Evolutionary conservation across 805 yeast species (phyloP).

Genomic region (Candida arabinofermentans): DNA sequence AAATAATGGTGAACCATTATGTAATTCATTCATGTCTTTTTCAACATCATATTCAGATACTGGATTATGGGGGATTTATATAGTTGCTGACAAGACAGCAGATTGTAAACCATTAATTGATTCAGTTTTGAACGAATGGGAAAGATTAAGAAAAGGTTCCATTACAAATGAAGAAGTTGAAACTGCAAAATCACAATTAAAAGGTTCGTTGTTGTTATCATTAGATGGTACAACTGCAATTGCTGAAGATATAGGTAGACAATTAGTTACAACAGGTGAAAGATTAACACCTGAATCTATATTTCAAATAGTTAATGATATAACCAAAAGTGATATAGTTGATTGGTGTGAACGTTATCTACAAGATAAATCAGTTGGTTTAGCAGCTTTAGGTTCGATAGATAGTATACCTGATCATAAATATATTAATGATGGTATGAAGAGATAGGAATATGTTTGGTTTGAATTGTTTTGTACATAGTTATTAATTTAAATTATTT

Average conservation of each 20-base stretch:
- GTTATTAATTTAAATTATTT: neutral
- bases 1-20: constrained; percentile 57
- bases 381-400: constrained; percentile 89
- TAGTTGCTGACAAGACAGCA: constrained; percentile 74
- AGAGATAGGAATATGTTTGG: neutral
- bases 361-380: constrained; percentile 73
- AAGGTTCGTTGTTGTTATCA: constrained; percentile 84
- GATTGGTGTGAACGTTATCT: constrained; percentile 85
- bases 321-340: constrained; percentile 74
- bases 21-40: constrained; percentile 94
- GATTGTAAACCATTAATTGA: constrained; percentile 65
- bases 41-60: constrained; percentile 97
- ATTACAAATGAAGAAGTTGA: constrained; percentile 83
- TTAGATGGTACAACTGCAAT: constrained; percentile 93
- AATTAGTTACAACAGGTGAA: constrained; percentile 88
- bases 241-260: constrained; percentile 98
- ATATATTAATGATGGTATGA: constrained; percentile 43
- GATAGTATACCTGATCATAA: constrained; percentile 63
- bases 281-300: constrained; percentile 71
- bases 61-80: constrained; percentile 95
- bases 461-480: neutral
- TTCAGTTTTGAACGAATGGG: constrained; percentile 85
- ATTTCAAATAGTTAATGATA: constrained; percentile 69
- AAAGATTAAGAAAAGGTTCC: constrained; percentile 71
- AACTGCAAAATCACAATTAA: constrained; percentile 90